These are phyloP conservation scores for Leishmania braziliensis DNA, from an alignment of 208 protist species.

Conservation along the genomic window DNA sequence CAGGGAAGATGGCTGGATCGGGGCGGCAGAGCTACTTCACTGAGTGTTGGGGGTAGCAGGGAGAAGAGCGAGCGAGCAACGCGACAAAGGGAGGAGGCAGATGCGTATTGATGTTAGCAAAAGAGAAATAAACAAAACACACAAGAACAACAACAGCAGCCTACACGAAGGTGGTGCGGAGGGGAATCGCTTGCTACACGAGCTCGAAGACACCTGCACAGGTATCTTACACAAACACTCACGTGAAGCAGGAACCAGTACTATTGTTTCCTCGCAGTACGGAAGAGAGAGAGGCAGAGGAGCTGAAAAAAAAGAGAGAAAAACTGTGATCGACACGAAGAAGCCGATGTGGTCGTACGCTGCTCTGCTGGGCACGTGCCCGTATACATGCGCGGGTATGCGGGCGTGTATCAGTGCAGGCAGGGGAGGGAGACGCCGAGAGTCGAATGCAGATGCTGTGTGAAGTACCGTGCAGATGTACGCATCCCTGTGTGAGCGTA, in stretches of 20 bases:
- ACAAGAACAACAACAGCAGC: neutral
- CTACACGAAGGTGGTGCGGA: neutral
- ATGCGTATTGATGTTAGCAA: neutral
- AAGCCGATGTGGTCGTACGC: neutral
- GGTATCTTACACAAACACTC: no score
- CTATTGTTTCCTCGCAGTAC: neutral
- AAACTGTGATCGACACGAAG: neutral
- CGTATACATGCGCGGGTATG: neutral
- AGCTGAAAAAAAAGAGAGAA: neutral
- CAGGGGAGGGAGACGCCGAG: neutral
- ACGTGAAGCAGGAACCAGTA: neutral
- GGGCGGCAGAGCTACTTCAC: no score
- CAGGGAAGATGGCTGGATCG: neutral
- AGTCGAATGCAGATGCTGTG: neutral
- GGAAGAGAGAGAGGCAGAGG: neutral
- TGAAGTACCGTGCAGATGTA: neutral
- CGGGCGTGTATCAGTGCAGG: neutral
- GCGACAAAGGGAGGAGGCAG: neutral
- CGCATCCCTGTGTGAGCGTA: neutral
- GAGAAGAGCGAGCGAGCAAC: neutral
- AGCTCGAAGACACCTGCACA: neutral
- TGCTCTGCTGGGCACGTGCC: neutral
- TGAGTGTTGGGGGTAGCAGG: neutral
- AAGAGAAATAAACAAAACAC: neutral
- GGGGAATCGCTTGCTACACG: neutral